Conservation (phyloP, 345 rosid genomes). For the Ceriops zippeliana region DNA sequence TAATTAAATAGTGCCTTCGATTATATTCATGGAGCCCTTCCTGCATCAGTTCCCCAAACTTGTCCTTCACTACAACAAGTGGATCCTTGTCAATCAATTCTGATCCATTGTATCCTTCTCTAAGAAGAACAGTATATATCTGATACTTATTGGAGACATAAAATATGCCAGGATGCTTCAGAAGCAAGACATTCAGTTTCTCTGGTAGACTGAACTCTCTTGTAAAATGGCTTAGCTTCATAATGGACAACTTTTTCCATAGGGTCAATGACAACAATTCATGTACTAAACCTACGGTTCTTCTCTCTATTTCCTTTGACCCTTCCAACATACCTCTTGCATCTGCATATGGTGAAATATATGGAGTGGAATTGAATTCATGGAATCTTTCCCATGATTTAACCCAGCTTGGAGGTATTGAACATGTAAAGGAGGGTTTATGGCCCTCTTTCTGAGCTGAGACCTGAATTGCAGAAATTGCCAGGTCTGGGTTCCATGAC, state of each 20-base stretch:
- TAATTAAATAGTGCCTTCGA: constrained; percentile 43
- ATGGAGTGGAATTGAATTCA: constrained; percentile 69
- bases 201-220: constrained; percentile 74
- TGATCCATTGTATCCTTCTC: constrained; percentile 73
- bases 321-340: constrained; percentile 42
- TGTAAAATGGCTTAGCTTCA: constrained; percentile 76
- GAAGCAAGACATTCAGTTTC: constrained; percentile 65
- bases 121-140: constrained; percentile 75
- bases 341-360: constrained; percentile 66
- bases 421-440: constrained; percentile 58
- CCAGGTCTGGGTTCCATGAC: constrained; percentile 62
- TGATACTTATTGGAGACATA: constrained; percentile 83
- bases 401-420: constrained; percentile 71
- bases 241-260: constrained; percentile 80
- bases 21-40: constrained; percentile 83
- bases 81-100: constrained; percentile 76
- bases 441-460: constrained; percentile 44
- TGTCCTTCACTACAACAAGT: constrained; percentile 73
- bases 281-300: constrained; percentile 65
- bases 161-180: constrained; percentile 80
- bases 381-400: constrained; percentile 68
- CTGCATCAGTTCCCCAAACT: constrained; percentile 83
- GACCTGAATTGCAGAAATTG: constrained; percentile 71
- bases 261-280: constrained; percentile 72
- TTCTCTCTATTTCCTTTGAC: constrained; percentile 74